Conservation (phyloP, 768 basidiomycete genomes). For the Boletus vinaceobasis region DNA sequence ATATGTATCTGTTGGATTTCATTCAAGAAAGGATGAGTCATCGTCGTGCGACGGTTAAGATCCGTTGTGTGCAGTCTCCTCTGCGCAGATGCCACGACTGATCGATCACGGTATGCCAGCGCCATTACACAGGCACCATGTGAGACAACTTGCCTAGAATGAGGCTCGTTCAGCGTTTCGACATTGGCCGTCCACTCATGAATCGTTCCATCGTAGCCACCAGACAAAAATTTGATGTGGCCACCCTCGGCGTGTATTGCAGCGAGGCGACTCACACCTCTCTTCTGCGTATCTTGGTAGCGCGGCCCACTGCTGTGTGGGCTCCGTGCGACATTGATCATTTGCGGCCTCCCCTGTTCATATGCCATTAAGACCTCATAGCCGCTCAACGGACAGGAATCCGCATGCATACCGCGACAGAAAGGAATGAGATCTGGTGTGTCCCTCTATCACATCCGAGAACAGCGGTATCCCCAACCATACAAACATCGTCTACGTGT, state of each 20-base stretch:
- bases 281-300: conserved; percentile 21
- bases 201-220: conserved; percentile 45
- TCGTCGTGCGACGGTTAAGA: conserved; percentile 34
- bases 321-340: conserved; percentile 30
- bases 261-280: conserved; percentile 44
- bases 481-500: conserved; percentile 47
- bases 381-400: conserved; percentile 25
- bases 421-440: conserved; percentile 41
- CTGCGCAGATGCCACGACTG: conserved; percentile 37
- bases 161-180: conserved; percentile 20
- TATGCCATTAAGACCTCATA: conserved; percentile 21
- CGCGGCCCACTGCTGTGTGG: conserved; percentile 32
- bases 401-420: conserved; percentile 32
- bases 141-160: conserved; percentile 28
- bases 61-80: conserved; percentile 35
- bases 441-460: conserved; percentile 43
- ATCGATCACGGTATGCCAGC: conserved; percentile 36
- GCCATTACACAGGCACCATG: conserved; percentile 33
- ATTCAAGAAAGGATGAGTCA: conserved; percentile 35
- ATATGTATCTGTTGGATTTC: conserved; percentile 44
- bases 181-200: conserved; percentile 37
- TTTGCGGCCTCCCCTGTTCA: conserved; percentile 30
- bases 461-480: conserved; percentile 39
- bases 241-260: conserved; percentile 30
- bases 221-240: conserved; percentile 43